A percentile compares a stretch with the other conserved stretches of the same genome.
These are phyloP conservation scores for Amanita polypyramis DNA, from an alignment of 768 basidiomycete genomes.

Conservation along the genomic window DNA sequence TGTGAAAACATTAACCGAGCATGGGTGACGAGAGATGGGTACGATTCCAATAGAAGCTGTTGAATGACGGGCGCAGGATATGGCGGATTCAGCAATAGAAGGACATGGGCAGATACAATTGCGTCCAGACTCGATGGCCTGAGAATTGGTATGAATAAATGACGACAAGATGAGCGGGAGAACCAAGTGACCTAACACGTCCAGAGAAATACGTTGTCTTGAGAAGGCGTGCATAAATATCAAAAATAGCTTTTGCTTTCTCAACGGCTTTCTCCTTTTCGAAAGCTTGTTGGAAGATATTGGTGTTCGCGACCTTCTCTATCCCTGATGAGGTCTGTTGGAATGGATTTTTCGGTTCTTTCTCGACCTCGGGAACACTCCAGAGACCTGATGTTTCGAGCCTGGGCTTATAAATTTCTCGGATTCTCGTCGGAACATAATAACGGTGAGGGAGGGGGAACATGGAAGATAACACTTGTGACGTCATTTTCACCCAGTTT, in stretches of 20 bases:
- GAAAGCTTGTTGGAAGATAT: slow-evolving; percentile 43
- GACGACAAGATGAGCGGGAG: neutral
- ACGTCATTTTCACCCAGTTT: slow-evolving; percentile 54
- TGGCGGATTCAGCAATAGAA: slow-evolving; percentile 46
- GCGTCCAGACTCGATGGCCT: slow-evolving; percentile 61
- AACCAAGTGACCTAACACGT: slow-evolving; percentile 31
- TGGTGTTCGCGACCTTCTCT: slow-evolving; percentile 19
- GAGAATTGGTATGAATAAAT: slow-evolving; percentile 7
- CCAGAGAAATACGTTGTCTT: slow-evolving; percentile 38
- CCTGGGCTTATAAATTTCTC: slow-evolving; percentile 42
- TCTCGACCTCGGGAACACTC: slow-evolving; percentile 32
- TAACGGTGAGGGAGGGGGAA: slow-evolving; percentile 64
- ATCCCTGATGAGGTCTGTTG: slow-evolving; percentile 19
- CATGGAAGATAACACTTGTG: slow-evolving; percentile 41
- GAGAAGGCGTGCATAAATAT: slow-evolving; percentile 48
- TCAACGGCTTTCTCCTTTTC: slow-evolving; percentile 57
- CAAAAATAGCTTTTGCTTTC: slow-evolving; percentile 46
- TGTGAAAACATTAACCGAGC: slow-evolving; percentile 35
- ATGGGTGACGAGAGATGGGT: slow-evolving; percentile 47
- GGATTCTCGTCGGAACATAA: slow-evolving; percentile 58
- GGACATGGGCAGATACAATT: slow-evolving; percentile 55
- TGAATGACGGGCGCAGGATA: slow-evolving; percentile 53
- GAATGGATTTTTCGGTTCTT: slow-evolving; percentile 34
- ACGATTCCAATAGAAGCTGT: slow-evolving; percentile 42
- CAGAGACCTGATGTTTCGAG: slow-evolving; percentile 59